Base-by-base conservation (phyloP, 306 rosid species). In the Glycyrrhiza uralensis region DNA sequence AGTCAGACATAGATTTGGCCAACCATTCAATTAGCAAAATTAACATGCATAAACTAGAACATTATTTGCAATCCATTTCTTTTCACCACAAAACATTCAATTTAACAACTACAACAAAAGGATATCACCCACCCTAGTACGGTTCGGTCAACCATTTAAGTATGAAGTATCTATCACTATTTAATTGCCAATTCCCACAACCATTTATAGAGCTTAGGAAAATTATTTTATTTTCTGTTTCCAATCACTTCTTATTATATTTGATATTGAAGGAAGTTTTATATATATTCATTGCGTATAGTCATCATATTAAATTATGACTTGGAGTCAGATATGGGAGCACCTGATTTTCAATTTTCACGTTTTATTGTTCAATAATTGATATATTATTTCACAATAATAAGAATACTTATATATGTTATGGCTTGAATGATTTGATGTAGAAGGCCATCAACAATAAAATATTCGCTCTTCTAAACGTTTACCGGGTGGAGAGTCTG, bases 1-100 rank as follows among this genome's bases (percentile, higher is more conserved):
- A 64, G 60, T 69, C 56, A 69, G 69, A 64, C 38, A 57, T 6
- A 70, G 79, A 72, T 87, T 76, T 76, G 76, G 83, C 87, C 85
- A 85, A 78, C 83, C 76, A 82, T 80, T 71, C 80, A 62, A 67
- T 57, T 45, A 66, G 14, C 30, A 66, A 10, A 5, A 13, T 44
- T 33, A 11, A 20, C 51, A 75, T 10, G 19, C n/a, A 35, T 33
- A 47, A 74, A 35, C 54, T 4, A 61, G 5, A 46, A 32, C 38
- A 73, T 23, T 5, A 35, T 45, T 61, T 32, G 42, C 39, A 49
- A 60, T 17, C n/a, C 38, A 3, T 38, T 24, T 22, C 39, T 56
- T 58, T 42, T 24, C 55, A 39, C 7, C 4, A 4, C 20, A 33
- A 62, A 32, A 20, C 15, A 42, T 14, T 2, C 11, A 24, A 52